Base-by-base conservation (phyloP, 148 eudicot species). In the Silene latifolia region DNA sequence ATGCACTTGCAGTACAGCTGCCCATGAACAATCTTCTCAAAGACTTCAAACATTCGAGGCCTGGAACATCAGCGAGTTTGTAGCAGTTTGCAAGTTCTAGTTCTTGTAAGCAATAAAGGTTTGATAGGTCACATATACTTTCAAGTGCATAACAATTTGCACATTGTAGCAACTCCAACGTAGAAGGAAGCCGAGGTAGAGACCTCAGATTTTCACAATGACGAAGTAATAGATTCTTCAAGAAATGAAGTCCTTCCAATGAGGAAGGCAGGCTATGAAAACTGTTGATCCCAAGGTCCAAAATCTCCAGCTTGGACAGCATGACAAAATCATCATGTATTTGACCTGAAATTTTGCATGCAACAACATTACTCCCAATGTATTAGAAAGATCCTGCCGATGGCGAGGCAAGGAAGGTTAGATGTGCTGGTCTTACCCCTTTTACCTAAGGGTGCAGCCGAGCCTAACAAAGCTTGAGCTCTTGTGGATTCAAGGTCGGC, bases 111-210 rank as follows among this genome's bases (percentile, higher is more conserved):
- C 69, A 76, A 68, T 75, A 72, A 59, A 86, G 84, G 74, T 86
- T 81, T 11, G 91, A 90, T 35, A 90, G 20, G 76, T 88, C 84
- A 42, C 73, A 35, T 70, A 88, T 67, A 68, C 48, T 71, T 82
- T 85, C 80, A 18, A 90, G 76, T 25, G 78, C 78, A 46, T 64
- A 74, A 74, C 94, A 90, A 67, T 86, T 83, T 47, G 87, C 84
- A 77, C 85, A 89, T 79, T 83, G 79, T 63, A 88, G 62, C 78
- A 83, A 81, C 75, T 74, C 69, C 80, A 88, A 82, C 69, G 82
- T 85, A 14, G 86, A 85, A 53, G 91, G 94, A 56, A 90, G 88
- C 56, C 74, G 80, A 77, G 94, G 94, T 18, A 90, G 77, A 72
- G 47, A 27, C 70, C 65, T 80, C 21, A 90, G 86, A 65, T 77